phyloP scores from a whole-genome alignment of 2,329 filamentous ascomycete genomes.

The Aspergillus eucalypticola region DNA sequence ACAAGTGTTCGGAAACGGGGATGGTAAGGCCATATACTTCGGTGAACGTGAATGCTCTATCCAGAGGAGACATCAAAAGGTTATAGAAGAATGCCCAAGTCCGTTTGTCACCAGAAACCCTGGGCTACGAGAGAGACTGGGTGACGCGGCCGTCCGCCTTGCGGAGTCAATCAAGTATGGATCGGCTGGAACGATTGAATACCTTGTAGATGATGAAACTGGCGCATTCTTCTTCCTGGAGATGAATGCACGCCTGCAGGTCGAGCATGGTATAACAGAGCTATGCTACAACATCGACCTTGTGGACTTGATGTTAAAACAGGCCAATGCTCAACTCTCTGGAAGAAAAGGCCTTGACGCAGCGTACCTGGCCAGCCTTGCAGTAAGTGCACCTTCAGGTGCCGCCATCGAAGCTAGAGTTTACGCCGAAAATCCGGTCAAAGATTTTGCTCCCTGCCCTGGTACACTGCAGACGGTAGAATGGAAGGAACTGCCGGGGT shows the following conservation, averaged over 20 bases:
- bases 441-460: constrained; percentile 60
- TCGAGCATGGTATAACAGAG: constrained; percentile 61
- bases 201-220: constrained; percentile 80
- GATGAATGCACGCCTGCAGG: constrained; percentile 61
- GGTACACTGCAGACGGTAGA: constrained; percentile 59
- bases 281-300: constrained; percentile 57
- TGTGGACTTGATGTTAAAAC: constrained; percentile 57
- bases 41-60: constrained; percentile 88
- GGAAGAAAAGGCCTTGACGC: constrained; percentile 49
- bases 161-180: constrained; percentile 65
- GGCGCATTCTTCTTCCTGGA: constrained; percentile 72
- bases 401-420: constrained; percentile 56
- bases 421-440: constrained; percentile 61
- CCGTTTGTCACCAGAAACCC: constrained; percentile 59
- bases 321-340: constrained; percentile 53
- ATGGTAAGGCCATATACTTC: constrained; percentile 76
- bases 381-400: constrained; percentile 47
- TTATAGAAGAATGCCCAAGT: constrained; percentile 84
- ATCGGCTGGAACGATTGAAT: constrained; percentile 88
- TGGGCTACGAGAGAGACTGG: constrained; percentile 64
- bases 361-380: constrained; percentile 44
- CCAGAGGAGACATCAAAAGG: constrained; percentile 85
- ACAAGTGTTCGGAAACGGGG: constrained; percentile 82
- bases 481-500: constrained; percentile 52
- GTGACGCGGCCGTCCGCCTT: constrained; percentile 69